Percentiles rank a stretch among this genome's conserved stretches.
Evolutionary conservation across 345 rosid genomes (phyloP).

Genomic region (Salix suchowensis): DNA sequence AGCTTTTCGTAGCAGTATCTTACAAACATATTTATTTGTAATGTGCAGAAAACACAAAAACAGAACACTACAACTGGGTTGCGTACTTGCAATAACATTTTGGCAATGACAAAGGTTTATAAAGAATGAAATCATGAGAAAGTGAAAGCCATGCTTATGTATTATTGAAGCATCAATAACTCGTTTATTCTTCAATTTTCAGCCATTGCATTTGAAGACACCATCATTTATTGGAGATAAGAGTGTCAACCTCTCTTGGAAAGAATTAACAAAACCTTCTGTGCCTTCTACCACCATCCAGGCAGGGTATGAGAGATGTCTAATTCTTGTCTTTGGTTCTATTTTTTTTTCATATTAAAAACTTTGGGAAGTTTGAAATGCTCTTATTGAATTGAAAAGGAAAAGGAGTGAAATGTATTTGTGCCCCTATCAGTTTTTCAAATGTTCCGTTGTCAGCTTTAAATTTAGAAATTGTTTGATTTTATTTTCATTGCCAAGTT

Average conservation of each 20-base stretch:
- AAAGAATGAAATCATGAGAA: background rate
- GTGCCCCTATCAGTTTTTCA: background rate
- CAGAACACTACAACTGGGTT: constrained; percentile 84
- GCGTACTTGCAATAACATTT: constrained; percentile 89
- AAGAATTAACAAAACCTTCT: constrained; percentile 65
- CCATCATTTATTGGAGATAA: constrained; percentile 90
- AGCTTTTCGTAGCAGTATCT: constrained; percentile 3
- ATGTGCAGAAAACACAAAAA: constrained; percentile 74
- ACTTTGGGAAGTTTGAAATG: background rate
- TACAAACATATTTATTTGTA: background rate
- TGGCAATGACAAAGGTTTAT: constrained; percentile 93
- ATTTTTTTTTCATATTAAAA: too few relatives aligned
- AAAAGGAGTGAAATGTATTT: background rate
- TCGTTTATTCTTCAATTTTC: constrained; percentile 23
- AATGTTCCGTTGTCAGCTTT: background rate
- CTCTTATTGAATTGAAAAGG: background rate
- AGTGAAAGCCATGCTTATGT: background rate
- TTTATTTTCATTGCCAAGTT: background rate
- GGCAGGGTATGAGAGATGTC: constrained; percentile 51
- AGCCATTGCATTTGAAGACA: constrained; percentile 82
- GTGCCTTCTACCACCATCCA: constrained; percentile 37
- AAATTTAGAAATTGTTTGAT: background rate
- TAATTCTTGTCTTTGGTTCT: background rate
- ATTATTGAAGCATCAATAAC: background rate
- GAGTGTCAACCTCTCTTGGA: constrained; percentile 88